Evolutionary conservation across 768 basidiomycete genomes (phyloP).

Genomic region (Basidioascus undulatus): DNA sequence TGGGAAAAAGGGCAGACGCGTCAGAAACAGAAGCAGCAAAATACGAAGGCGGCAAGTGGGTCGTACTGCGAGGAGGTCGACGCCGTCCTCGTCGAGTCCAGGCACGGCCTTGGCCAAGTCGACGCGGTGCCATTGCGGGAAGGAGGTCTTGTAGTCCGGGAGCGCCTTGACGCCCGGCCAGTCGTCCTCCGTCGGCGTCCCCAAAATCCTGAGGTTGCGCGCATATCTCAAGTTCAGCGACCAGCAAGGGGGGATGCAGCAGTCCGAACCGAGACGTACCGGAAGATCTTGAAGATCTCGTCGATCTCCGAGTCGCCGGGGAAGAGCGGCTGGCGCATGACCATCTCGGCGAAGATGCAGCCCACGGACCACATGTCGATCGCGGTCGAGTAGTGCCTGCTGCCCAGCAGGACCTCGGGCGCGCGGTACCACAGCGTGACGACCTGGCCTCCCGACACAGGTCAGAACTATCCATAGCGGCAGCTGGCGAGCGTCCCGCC

Average conservation of each 20-base stretch:
- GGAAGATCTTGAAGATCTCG: slow-evolving; percentile 98
- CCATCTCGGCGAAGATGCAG: slow-evolving; percentile 97
- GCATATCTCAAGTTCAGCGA: background rate
- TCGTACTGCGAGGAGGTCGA: slow-evolving; percentile 51
- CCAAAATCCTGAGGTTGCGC: slow-evolving; percentile 40
- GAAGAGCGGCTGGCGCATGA: slow-evolving; percentile 71
- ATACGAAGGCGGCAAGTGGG: background rate
- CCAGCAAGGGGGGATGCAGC: background rate
- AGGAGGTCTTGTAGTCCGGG: slow-evolving; percentile 87
- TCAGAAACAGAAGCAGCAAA: background rate
- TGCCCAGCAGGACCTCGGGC: slow-evolving; percentile 85
- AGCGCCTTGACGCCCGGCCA: slow-evolving; percentile 79
- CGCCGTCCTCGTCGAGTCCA: slow-evolving; percentile 46
- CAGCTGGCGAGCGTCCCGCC: background rate
- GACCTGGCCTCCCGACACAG: slow-evolving; percentile 31
- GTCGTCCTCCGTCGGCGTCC: slow-evolving; percentile 68
- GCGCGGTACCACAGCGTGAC: slow-evolving; percentile 99
- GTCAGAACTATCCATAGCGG: background rate
- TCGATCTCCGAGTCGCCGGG: slow-evolving; percentile 99
- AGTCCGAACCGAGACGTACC: slow-evolving; percentile 26
- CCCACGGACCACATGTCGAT: slow-evolving; percentile 99
- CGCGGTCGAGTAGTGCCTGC: slow-evolving; percentile 86
- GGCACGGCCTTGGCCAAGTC: slow-evolving; percentile 43
- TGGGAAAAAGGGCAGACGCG: slow-evolving; percentile 12
- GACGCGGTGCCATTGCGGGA: slow-evolving; percentile 77